Evolutionary conservation across 495 filamentous ascomycete species (phyloP), one percentile per base, ranked within the genome.

Genomic region (Penicillium verhagenii): DNA sequence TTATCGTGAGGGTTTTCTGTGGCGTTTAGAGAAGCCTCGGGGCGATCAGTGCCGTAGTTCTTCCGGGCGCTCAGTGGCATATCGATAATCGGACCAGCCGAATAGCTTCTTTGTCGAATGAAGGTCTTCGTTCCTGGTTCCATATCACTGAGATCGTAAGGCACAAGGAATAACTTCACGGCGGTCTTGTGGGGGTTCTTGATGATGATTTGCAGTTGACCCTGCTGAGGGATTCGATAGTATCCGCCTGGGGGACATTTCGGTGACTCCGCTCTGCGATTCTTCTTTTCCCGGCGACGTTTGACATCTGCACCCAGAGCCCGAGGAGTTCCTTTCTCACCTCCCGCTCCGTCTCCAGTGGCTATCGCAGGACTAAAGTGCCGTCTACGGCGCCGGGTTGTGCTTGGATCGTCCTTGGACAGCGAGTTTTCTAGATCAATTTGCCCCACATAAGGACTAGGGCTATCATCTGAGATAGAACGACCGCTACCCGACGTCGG

Each of bases 101-200:
- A 96, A 71, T 96, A 97, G 59, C 87, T 92, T 50, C 96, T 86
- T 69, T 99, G 94, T 45, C 94, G 84, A 57, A 99, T 88, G 59
- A 99, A 99, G 3, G 94, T 99, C 65, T 97, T 97, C 16, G 89
- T 94, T 1, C 92, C 91, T 9, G 90, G 79, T 57, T 94, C 89
- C 95, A 99, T 99, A 51, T 91, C 94, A n/a, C 82, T 79, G 7
- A 99, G 79, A 68, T 97, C 92, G 64, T 99, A 99, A 0, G 95
- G 94, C 21, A 99, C 85, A 13, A 97, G 80, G 60, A 97, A 99
- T 14, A 97, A 73, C 68, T 97, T 97, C 47, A 97, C 91, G 4
- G 92, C 92, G 4, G 92, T 97, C 66, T 96, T 97, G 76, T 96
- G 92, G 10, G 90, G 91, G 60, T 96, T 97, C 66, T 96, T 95